Evolutionary conservation across 164 flowering plant genomes (phyloP), one percentile per base, ranked within the genome.

Genomic region (Chimonanthus praecox): DNA sequence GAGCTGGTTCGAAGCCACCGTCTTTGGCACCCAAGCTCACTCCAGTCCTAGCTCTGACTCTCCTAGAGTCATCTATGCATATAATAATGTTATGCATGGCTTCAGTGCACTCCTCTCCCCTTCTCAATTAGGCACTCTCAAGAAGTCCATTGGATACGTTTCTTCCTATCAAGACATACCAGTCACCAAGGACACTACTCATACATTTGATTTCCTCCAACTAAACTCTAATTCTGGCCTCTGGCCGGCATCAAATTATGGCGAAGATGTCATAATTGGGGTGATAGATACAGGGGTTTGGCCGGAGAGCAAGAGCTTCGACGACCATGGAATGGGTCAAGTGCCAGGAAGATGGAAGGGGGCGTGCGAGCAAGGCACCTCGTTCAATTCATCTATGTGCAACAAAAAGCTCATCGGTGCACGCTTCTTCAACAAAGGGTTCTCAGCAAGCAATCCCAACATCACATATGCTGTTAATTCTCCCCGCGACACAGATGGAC

Each of bases 341-440:
- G 68, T 86, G 47, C 97, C 96, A 7, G 58, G 80, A 5, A 83
- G 81, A 72, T 90, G 97, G 97, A 88, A 82, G 75, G 96, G 95
- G 6, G 71, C 64, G 49, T 92, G 95, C 49, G 84, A 81, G 51
- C 21, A 2, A 43, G 92, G 94, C 0, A 79, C 80, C 3, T 64
- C 78, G 4, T 90, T 90, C 80, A 83, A 78, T 73, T 78, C 88
- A 10, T 85, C 93, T 0, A 43, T 80, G 75, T 92, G 97, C 81
- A 92, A 92, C 82, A 83, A 77, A 75, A 92, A 92, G 78, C 87
- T 90, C 43, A 85, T 90, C 16, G 97, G 97, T 2, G 97, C 97
- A 1, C 74, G 84, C 64, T 88, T 33, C 74, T 92, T 88, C 80
- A 85, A 83, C 82, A 89, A 81, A 69, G 97, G 94, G 2, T 63